Percentiles rank a stretch among this genome's conserved stretches.
phyloP scores from a whole-genome alignment of 306 rosid genomes.

The Mimosa bimucronata region DNA sequence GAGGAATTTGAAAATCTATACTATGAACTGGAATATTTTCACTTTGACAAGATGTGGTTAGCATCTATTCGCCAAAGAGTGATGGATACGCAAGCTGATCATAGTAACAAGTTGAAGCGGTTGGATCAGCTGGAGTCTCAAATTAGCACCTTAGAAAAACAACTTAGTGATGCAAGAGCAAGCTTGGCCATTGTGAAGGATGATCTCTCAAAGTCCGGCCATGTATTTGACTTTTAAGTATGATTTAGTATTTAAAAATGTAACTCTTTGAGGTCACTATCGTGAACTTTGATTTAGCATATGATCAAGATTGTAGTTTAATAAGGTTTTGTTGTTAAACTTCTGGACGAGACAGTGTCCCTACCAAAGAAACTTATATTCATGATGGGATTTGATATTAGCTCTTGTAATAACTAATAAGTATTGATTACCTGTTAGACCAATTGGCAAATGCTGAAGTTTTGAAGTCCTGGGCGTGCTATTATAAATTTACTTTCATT shows the following conservation, averaged over 20 bases:
- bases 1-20: not conserved
- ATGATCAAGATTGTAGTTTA: too few species aligned
- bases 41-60: not conserved
- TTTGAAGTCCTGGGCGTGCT: too few species aligned
- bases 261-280: not conserved
- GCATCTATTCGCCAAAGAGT: not conserved
- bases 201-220: not conserved
- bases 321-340: too few species aligned
- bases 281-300: not conserved
- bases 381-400: too few species aligned
- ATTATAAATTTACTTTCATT: too few species aligned
- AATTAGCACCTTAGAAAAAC: not conserved
- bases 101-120: not conserved
- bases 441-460: too few species aligned
- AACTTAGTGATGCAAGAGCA: not conserved
- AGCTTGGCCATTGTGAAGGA: not conserved
- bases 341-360: too few species aligned
- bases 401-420: too few species aligned
- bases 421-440: too few species aligned
- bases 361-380: too few species aligned
- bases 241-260: not conserved
- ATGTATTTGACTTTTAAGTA: not conserved
- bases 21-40: not conserved
- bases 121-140: not conserved
- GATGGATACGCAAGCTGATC: conserved; percentile 2